Conservation (phyloP, 2,329 filamentous ascomycete species). For the Clonostachys chloroleuca region DNA sequence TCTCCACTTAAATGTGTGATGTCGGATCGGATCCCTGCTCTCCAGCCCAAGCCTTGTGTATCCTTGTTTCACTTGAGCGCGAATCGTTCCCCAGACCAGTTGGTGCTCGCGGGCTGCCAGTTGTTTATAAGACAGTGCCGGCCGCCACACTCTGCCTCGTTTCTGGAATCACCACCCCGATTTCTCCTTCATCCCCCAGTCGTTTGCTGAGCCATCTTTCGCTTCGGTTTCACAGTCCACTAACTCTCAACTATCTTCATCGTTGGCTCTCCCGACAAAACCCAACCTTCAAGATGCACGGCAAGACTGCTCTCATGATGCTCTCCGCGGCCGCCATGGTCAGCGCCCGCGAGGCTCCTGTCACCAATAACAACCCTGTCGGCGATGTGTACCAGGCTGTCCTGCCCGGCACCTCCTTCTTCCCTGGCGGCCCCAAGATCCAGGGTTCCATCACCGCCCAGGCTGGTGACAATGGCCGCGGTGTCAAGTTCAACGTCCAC, state of each 20-base stretch:
- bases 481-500: conserved; percentile 49
- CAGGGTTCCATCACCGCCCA: conserved; percentile 45
- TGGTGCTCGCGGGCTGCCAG: too few relatives aligned
- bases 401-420: conserved; percentile 35
- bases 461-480: conserved; percentile 41
- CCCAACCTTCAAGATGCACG: conserved; percentile 5
- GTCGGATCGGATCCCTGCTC: too few relatives aligned
- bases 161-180: too few relatives aligned
- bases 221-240: background rate
- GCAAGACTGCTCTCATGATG: conserved; percentile 7
- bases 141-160: too few relatives aligned
- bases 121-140: too few relatives aligned
- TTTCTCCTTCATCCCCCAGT: too few relatives aligned
- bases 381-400: conserved; percentile 43
- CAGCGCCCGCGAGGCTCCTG: conserved; percentile 37
- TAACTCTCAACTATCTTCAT: background rate
- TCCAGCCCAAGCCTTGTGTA: too few relatives aligned
- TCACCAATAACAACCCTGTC: conserved; percentile 50
- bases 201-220: background rate
- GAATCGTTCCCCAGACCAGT: too few relatives aligned
- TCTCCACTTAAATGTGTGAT: too few relatives aligned
- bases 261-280: background rate
- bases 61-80: too few relatives aligned
- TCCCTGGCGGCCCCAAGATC: conserved; percentile 17
- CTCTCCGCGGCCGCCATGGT: conserved; percentile 11